Conservation (phyloP, 139 green algal species). For the Gonium pectorale region DNA sequence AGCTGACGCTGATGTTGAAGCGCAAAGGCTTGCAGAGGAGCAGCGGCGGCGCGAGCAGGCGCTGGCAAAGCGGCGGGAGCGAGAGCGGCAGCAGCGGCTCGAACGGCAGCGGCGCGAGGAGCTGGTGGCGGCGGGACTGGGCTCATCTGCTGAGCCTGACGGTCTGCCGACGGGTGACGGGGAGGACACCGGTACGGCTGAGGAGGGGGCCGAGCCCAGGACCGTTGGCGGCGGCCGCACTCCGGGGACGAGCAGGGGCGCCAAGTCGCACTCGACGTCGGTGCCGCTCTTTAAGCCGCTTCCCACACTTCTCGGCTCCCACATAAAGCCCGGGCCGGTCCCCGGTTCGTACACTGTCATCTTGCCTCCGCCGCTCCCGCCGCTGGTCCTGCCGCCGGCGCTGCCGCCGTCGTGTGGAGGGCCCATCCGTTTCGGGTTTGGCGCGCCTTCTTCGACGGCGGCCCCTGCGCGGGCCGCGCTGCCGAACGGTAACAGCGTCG, state of each 20-base stretch:
- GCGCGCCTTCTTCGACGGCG: too few species aligned
- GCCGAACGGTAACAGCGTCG: too few species aligned
- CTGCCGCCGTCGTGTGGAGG: background rate
- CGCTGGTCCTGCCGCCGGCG: conserved; percentile 9
- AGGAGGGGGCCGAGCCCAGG: background rate
- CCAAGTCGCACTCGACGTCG: too few species aligned
- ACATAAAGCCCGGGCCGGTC: too few species aligned
- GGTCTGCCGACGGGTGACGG: background rate
- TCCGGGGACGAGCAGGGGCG: background rate
- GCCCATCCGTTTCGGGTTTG: too few species aligned
- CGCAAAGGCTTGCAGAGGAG: too few species aligned
- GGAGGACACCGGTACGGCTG: background rate
- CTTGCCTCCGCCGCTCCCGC: background rate
- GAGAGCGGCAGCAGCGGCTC: conserved; percentile 9
- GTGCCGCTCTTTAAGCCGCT: too few species aligned
- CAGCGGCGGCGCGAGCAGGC: conserved; percentile 18
- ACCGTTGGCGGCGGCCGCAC: background rate
- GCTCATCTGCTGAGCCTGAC: conserved; percentile 5
- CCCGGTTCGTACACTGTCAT: too few species aligned
- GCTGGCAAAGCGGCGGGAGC: conserved; percentile 18
- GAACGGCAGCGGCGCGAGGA: conserved; percentile 14
- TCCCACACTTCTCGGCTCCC: too few species aligned
- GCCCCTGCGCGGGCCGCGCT: too few species aligned
- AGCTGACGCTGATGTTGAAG: too few species aligned
- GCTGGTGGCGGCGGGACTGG: background rate